Percentiles rank a stretch among this genome's conserved stretches.
phyloP scores from a whole-genome alignment of 257 asterid genomes.

The Nicotiana tomentosiformis region DNA sequence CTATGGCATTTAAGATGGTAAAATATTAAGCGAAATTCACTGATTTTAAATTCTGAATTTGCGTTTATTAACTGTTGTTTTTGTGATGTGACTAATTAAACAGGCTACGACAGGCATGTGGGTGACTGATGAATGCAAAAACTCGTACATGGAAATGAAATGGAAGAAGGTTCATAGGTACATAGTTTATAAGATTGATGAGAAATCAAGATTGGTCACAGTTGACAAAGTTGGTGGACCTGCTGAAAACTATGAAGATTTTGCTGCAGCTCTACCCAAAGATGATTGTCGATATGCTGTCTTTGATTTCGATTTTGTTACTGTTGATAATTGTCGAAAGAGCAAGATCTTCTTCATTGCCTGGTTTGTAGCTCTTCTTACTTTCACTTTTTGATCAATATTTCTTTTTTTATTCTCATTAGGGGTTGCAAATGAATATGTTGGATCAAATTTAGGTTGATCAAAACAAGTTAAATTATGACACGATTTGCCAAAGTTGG shows the following conservation, averaged over 20 bases:
- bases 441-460: background rate
- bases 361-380: conserved; percentile 33
- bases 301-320: conserved; percentile 81
- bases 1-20: conserved; percentile 96
- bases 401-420: background rate
- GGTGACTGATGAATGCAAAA: conserved; percentile 84
- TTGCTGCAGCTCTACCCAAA: conserved; percentile 65
- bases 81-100: background rate
- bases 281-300: conserved; percentile 93
- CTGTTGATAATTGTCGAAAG: conserved; percentile 78
- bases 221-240: conserved; percentile 87
- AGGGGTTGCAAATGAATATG: background rate
- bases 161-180: conserved; percentile 80
- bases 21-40: background rate
- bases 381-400: background rate
- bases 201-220: conserved; percentile 46
- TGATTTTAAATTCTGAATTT: background rate
- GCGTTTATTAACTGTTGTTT: background rate
- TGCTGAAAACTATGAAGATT: conserved; percentile 63
- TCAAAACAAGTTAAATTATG: background rate
- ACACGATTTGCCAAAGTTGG: background rate
- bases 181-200: conserved; percentile 86
- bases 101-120: conserved; percentile 81
- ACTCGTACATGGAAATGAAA: conserved; percentile 87
- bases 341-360: conserved; percentile 98